Percentiles rank a stretch among this genome's conserved stretches.
phyloP scores from a whole-genome alignment of 2,329 filamentous ascomycete species.

The Coniella lustricola region DNA sequence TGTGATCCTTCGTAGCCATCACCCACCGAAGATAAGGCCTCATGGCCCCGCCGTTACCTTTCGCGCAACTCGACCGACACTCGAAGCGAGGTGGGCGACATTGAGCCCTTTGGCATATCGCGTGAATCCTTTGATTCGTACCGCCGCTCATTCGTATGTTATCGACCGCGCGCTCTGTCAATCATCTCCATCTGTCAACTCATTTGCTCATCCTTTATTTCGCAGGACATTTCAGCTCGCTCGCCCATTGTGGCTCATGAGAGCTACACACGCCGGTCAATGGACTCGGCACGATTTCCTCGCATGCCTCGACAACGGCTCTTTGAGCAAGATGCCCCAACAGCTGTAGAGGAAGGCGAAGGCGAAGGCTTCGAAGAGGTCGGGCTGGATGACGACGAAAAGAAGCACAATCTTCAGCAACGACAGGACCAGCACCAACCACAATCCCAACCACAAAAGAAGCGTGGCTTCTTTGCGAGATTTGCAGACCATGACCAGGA shows the following conservation, averaged over 20 bases:
- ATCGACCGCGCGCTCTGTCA: background rate
- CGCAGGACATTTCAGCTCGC: constrained; percentile 80
- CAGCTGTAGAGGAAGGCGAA: constrained; percentile 48
- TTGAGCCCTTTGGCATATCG: constrained; percentile 91
- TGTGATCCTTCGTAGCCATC: constrained; percentile 56
- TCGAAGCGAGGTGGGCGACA: constrained; percentile 60
- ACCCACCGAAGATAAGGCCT: constrained; percentile 64
- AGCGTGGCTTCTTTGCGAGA: constrained; percentile 72
- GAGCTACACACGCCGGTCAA: constrained; percentile 61
- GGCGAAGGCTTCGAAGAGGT: constrained; percentile 77
- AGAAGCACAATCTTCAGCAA: constrained; percentile 34
- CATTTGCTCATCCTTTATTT: background rate
- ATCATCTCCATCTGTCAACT: background rate
- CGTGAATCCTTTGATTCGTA: constrained; percentile 97
- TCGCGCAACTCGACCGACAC: constrained; percentile 49
- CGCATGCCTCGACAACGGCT: constrained; percentile 54
- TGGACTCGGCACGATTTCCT: constrained; percentile 66
- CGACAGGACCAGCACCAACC: constrained; percentile 6
- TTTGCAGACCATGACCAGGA: constrained; percentile 57
- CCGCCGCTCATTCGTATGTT: constrained; percentile 81
- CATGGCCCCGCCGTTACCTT: constrained; percentile 60
- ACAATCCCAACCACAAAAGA: constrained; percentile 42
- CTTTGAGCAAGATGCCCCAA: constrained; percentile 55
- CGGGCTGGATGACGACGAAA: constrained; percentile 70
- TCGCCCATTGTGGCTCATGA: constrained; percentile 64